Conservation (phyloP, 106 monocot genomes). For the Apostasia shenzhenica region DNA sequence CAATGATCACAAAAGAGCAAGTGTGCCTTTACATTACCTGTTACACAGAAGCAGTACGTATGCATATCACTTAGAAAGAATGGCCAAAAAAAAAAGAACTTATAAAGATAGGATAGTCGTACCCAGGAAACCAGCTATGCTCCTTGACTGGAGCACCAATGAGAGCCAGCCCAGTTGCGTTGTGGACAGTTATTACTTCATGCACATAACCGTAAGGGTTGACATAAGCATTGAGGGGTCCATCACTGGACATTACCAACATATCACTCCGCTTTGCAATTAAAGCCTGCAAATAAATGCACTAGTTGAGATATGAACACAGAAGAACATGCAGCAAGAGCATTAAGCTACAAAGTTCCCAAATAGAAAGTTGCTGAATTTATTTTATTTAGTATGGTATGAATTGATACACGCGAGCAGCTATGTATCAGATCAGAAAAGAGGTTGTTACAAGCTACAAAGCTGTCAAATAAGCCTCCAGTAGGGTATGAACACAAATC, state of each 20-base stretch:
- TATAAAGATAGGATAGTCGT: slow-evolving; percentile 6
- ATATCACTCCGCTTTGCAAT: slow-evolving; percentile 93
- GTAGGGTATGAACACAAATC: too few relatives aligned
- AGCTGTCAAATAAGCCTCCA: too few relatives aligned
- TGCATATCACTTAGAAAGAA: neutral
- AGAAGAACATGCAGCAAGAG: neutral
- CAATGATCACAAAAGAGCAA: too few relatives aligned
- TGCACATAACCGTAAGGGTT: slow-evolving; percentile 85
- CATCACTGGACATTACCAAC: slow-evolving; percentile 94
- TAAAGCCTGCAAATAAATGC: slow-evolving; percentile 35
- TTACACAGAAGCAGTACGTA: too few relatives aligned
- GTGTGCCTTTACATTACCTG: too few relatives aligned
- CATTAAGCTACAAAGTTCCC: neutral
- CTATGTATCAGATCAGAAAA: too few relatives aligned
- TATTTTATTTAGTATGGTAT: too few relatives aligned
- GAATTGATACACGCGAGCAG: too few relatives aligned
- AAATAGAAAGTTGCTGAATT: too few relatives aligned
- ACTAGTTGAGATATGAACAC: neutral
- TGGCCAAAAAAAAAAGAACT: neutral
- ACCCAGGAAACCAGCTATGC: slow-evolving; percentile 99
- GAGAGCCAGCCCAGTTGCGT: slow-evolving; percentile 58
- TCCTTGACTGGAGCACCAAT: slow-evolving; percentile 50
- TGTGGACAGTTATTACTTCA: slow-evolving; percentile 74
- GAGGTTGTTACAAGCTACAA: too few relatives aligned
- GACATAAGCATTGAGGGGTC: slow-evolving; percentile 92